phyloP scores from a whole-genome alignment of 768 basidiomycete species.

The Leccinum subgranulosum region DNA sequence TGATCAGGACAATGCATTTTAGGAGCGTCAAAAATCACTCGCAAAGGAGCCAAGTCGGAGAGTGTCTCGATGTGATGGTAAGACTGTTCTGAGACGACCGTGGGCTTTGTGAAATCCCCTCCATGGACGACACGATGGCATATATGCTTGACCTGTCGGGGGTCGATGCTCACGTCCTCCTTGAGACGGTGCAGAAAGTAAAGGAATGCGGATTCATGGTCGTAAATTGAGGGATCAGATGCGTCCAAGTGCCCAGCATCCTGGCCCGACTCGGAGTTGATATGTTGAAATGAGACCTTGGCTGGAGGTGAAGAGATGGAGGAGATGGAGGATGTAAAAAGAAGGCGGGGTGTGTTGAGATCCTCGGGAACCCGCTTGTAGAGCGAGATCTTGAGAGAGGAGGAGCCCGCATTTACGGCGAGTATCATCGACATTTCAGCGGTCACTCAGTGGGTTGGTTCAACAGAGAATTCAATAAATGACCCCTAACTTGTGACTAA shows the following conservation, averaged over 20 bases:
- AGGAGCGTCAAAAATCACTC: constrained; percentile 29
- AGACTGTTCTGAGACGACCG: constrained; percentile 63
- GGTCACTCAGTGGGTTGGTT: background rate
- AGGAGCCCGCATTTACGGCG: constrained; percentile 77
- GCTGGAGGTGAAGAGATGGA: constrained; percentile 56
- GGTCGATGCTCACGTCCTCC: constrained; percentile 40
- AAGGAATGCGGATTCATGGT: constrained; percentile 62
- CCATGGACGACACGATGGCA: constrained; percentile 88
- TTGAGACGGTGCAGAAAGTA: constrained; percentile 54
- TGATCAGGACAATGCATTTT: background rate
- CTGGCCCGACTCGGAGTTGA: background rate
- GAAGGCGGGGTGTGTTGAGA: constrained; percentile 38
- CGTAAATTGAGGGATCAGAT: constrained; percentile 37
- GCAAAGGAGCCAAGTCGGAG: constrained; percentile 80
- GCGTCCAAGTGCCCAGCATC: constrained; percentile 20
- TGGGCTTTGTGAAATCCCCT: constrained; percentile 70
- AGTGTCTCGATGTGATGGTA: constrained; percentile 71
- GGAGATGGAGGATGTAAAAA: constrained; percentile 52
- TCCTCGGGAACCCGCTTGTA: constrained; percentile 37
- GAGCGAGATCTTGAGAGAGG: constrained; percentile 81
- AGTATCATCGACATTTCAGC: constrained; percentile 47
- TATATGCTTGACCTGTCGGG: constrained; percentile 46
- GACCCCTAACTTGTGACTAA: background rate
- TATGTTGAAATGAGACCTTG: constrained; percentile 43
- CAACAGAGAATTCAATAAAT: background rate